Evolutionary conservation across 208 protist species (phyloP), one percentile per base, ranked within the genome.

Genomic region (Acanthamoeba lenticulata): DNA sequence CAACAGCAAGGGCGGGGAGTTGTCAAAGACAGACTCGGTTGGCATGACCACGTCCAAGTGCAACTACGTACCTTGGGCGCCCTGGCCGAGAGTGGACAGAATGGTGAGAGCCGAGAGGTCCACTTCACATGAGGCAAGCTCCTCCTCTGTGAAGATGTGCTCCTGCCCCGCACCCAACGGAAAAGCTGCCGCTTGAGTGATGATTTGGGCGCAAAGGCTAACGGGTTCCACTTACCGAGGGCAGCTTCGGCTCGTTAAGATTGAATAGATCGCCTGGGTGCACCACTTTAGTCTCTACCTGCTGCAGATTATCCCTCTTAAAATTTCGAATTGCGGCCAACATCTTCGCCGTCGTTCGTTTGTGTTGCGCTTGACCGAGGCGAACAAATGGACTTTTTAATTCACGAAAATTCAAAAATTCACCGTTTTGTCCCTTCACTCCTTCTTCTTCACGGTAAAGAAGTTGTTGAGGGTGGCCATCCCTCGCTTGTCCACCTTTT

Each of bases 401-500:
- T 69, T 69, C 32, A 57, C 9, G 19, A 57, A 57, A 19, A 5
- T 6, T n/a, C 0, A n/a, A 15, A 15, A 29, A 7, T 60, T 15
- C 45, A 3, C 7, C 15, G 57, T 72, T 72, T 42, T 9, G 19
- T 57, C 49, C 9, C 49, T 49, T 72, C 29, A 62, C 24, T 62
- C 55, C 27, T 83, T 55, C 74, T 90, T 90, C 15, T 90, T 57
- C 34, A 40, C 32, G 0, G 65, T 15, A 24, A 90, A 90, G 49
- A 67, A 90, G 83, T 32, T 69, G 27, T 24, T 67, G 49, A 90
- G 11, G 0, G 47, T 5, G 47, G 7, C 17, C 83, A 90, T 90
- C 34, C 83, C 83, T 45, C 83, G 47, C 83, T 90, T 90, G 52
- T 90, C 83, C 83, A 90, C 83, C 24, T 90, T 90, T 47, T 90